A percentile compares a stretch with the other conserved stretches of the same genome.
Conservation (phyloP, 106 monocot species). For the Dioscorea zingiberensis region DNA sequence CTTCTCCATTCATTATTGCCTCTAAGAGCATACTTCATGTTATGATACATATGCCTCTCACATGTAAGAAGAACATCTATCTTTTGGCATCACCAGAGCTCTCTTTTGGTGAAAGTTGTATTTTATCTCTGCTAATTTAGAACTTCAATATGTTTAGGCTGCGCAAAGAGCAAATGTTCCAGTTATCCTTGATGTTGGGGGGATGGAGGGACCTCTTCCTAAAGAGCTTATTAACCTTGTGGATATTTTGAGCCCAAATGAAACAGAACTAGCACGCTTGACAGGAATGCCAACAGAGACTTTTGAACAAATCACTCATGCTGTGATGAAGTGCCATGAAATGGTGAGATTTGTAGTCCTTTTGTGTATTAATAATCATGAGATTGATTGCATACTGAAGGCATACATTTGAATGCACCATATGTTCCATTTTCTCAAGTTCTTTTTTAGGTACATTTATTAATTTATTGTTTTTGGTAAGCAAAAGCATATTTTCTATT, state of each 20-base stretch:
- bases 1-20: no score
- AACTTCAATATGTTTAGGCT: conserved; percentile 30
- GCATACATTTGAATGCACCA: no score
- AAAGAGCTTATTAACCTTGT: conserved; percentile 50
- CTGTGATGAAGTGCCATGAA: conserved; percentile 58
- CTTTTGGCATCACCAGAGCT: no score
- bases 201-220: conserved; percentile 73
- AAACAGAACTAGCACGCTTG: conserved; percentile 76
- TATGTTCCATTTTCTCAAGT: no score
- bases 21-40: no score
- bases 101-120: background rate
- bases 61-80: no score
- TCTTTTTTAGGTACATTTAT: no score
- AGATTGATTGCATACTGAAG: no score
- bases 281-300: conserved; percentile 80
- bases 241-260: conserved; percentile 94
- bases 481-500: no score
- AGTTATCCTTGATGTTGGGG: conserved; percentile 85
- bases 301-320: conserved; percentile 66
- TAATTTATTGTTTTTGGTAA: no score
- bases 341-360: conserved; percentile 34
- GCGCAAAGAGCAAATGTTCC: conserved; percentile 70
- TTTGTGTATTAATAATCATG: no score
- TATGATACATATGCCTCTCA: no score
- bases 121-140: background rate